Evolutionary conservation across 2,329 filamentous ascomycete species (phyloP), one percentile per base, ranked within the genome.

Genomic region (Dendrostoma leiphaemia): DNA sequence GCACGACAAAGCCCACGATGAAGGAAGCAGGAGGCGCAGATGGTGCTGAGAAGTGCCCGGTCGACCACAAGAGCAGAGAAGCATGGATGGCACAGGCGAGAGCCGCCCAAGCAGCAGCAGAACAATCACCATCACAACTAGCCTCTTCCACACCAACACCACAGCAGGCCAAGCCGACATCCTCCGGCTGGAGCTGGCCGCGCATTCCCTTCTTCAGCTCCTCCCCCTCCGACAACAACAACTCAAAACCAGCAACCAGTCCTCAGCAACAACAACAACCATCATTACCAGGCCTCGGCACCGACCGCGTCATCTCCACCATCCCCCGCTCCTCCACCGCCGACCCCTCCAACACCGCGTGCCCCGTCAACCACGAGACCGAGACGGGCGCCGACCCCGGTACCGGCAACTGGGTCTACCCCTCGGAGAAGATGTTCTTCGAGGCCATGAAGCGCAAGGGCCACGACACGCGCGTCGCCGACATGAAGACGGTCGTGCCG

Each of bases 371-470:
- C 71, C 80, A 83, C 58, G 91, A 97, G 72, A 73, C 82, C 58
- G 91, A 96, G 68, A 89, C 87, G 0, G 88, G 89, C 58, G 79
- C 84, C 21, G 85, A 90, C 64, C 75, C 79, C 48, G 68, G 74
- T 34, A 83, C 83, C 0, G 93, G 93, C 0, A 96, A 97, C 70
- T 99, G 94, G 94, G 87, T 99, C 58, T 99, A 99, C 71, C 94
- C 94, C 0, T 94, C 89, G 0, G 93, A 97, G 70, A 88, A 90
- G 67, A 96, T 97, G 85, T 99, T 99, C 78, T 97, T 97, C 74
- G 90, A 96, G 45, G 94, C 94, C 41, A 93, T 99, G 85, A 85
- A 88, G 76, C 87, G 93, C 67, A 99, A 99, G 72, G 88, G 87
- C 40, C 87, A 91, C 74, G 83, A 85, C 57, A 86, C 82, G 28